phyloP scores from a whole-genome alignment of 176 grass and related monocot species.

The Juncus effusus region DNA sequence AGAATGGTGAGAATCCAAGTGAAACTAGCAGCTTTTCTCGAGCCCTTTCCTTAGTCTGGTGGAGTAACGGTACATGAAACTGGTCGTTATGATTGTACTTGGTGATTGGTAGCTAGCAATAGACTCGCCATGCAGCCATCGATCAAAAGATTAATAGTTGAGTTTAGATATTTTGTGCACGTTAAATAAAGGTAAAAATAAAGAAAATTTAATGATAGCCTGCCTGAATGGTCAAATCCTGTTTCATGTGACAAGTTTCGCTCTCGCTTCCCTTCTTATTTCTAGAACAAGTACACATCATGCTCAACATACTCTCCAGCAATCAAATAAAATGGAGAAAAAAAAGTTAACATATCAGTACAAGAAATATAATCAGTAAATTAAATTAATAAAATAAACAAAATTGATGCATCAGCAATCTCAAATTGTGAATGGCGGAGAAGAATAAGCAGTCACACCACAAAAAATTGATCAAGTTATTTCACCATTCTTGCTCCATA shows the following conservation, averaged over 20 bases:
- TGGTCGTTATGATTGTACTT: no score
- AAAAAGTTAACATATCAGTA: constrained; percentile 9
- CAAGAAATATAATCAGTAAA: neutral
- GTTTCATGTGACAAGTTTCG: constrained; percentile 62
- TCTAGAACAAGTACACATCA: constrained; percentile 59
- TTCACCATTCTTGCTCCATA: constrained; percentile 35
- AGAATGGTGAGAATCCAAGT: no score
- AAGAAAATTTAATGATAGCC: constrained; percentile 41
- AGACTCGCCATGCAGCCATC: no score
- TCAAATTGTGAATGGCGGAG: neutral
- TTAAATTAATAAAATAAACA: neutral
- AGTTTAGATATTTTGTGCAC: no score
- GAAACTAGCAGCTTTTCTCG: no score
- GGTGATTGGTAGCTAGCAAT: no score
- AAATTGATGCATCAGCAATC: constrained; percentile 11
- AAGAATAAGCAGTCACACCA: constrained; percentile 44
- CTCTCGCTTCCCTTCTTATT: constrained; percentile 42
- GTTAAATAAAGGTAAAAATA: constrained; percentile 30
- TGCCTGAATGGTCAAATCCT: constrained; percentile 71
- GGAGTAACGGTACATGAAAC: no score
- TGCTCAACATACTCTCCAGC: constrained; percentile 61
- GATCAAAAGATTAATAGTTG: no score
- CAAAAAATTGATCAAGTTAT: constrained; percentile 32
- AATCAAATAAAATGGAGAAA: constrained; percentile 21
- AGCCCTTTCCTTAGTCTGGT: no score